Conservation (phyloP, 2,329 filamentous ascomycete species). For the Metarhizium guizhouense region DNA sequence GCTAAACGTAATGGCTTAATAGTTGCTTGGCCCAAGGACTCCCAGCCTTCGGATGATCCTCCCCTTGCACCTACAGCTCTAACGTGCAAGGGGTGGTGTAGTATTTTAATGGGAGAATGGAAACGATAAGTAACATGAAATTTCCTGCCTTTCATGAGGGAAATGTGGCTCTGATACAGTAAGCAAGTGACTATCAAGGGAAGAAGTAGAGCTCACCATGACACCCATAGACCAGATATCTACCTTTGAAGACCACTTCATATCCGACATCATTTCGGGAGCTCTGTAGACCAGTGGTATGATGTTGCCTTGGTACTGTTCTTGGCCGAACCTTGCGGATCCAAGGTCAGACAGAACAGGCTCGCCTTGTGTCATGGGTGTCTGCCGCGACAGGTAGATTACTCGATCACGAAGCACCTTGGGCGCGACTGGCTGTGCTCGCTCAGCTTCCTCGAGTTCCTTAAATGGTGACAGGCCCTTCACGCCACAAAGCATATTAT, state of each 20-base stretch:
- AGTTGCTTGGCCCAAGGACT: no score
- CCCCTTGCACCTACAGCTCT: no score
- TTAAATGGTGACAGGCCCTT: slow-evolving; percentile 12
- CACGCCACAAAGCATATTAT: slow-evolving; percentile 37
- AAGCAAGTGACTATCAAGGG: background rate
- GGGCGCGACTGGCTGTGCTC: background rate
- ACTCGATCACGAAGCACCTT: background rate
- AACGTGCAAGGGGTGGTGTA: no score
- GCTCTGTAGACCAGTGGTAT: slow-evolving; percentile 15
- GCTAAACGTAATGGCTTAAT: no score
- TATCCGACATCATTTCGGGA: slow-evolving; percentile 15
- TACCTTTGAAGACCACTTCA: slow-evolving; percentile 15
- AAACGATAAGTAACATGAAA: no score
- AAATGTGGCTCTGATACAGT: no score
- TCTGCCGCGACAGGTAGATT: background rate
- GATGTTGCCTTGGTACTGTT: slow-evolving; percentile 4
- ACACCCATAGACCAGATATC: slow-evolving; percentile 15
- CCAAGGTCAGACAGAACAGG: background rate
- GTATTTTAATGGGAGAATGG: no score
- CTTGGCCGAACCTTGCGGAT: background rate
- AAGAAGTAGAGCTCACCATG: slow-evolving; percentile 7
- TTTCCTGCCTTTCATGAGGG: no score
- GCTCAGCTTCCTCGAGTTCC: background rate
- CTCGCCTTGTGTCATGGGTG: background rate
- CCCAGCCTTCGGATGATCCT: no score